A percentile compares a stretch with the other conserved stretches of the same genome.
Evolutionary conservation across 1,284 basidiomycete genomes (phyloP).

Genomic region (Cryptococcus sp.): DNA sequence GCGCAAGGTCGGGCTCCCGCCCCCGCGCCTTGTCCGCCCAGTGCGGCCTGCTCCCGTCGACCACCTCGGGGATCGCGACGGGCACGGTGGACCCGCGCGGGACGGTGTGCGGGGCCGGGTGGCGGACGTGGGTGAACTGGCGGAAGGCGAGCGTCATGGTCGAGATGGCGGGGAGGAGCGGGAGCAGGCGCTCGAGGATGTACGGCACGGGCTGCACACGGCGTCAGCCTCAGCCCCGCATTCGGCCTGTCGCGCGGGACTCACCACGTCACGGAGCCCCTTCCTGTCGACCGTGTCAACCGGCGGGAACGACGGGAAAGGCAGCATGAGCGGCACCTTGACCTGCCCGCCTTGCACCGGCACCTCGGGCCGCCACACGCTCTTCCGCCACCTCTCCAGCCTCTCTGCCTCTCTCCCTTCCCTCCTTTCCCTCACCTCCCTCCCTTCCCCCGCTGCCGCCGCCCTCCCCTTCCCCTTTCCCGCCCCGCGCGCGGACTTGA

Average conservation of each 20-base stretch:
- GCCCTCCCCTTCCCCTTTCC: not conserved
- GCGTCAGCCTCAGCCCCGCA: constrained; percentile 3
- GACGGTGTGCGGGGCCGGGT: not conserved
- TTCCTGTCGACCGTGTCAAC: constrained; percentile 2
- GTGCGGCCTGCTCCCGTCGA: constrained; percentile 11
- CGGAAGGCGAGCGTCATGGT: constrained; percentile 13
- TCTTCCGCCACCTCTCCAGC: constrained; percentile 10
- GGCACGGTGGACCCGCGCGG: constrained; percentile 4
- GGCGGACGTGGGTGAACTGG: constrained; percentile 10
- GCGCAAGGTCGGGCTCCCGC: constrained; percentile 29
- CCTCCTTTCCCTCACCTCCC: not conserved
- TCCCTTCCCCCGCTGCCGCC: not conserved
- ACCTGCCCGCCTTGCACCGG: not conserved
- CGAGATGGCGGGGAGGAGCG: constrained; percentile 23
- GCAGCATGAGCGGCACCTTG: constrained; percentile 18
- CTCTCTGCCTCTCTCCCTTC: constrained; percentile 3
- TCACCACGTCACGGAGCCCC: constrained; percentile 20
- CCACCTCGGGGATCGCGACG: constrained; percentile 25
- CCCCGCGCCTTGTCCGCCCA: constrained; percentile 12
- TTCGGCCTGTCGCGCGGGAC: no score
- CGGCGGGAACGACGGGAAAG: constrained; percentile 19
- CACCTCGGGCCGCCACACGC: constrained; percentile 5
- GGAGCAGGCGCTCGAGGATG: constrained; percentile 17
- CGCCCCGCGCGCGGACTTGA: constrained; percentile 7
- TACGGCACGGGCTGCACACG: constrained; percentile 26